Conservation (phyloP, 2,329 filamentous ascomycete species). For the Erysiphe pulchra region DNA sequence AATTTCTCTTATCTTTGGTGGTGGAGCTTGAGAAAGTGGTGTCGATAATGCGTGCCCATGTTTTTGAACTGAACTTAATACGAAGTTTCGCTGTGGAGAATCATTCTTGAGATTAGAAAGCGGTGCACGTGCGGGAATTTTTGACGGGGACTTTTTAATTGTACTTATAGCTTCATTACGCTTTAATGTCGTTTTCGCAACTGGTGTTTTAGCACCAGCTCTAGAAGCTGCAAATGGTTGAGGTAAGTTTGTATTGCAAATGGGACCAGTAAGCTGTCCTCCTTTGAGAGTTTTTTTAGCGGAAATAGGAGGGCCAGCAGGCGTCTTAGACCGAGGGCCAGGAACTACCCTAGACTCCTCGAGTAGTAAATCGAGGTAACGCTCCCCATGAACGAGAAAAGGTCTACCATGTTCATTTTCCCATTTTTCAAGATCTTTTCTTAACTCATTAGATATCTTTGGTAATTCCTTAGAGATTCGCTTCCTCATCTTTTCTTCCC, state of each 20-base stretch:
- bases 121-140: conserved; percentile 43
- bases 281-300: conserved; percentile 12
- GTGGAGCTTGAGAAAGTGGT: conserved; percentile 27
- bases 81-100: conserved; percentile 44
- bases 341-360: conserved; percentile 34
- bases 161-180: conserved; percentile 10
- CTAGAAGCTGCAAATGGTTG: conserved; percentile 7
- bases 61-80: conserved; percentile 8
- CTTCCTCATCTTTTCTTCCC: conserved; percentile 98
- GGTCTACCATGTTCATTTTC: conserved; percentile 85
- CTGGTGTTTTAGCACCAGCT: conserved; percentile 25
- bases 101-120: conserved; percentile 45
- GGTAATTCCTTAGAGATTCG: conserved; percentile 87
- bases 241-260: conserved; percentile 9
- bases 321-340: conserved; percentile 50
- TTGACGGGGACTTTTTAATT: conserved; percentile 28
- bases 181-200: conserved; percentile 14
- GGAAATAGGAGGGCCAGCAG: conserved; percentile 31
- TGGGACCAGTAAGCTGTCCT: conserved; percentile 9
- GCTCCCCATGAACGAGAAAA: conserved; percentile 77
- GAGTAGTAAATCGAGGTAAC: conserved; percentile 59
- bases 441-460: conserved; percentile 66
- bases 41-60: background rate
- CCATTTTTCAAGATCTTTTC: conserved; percentile 59
- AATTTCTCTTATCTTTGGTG: conserved; percentile 81